A percentile compares a stretch with the other conserved stretches of the same genome.
Evolutionary conservation across 305 asterid genomes (phyloP).

Genomic region (Solanum hybrid): DNA sequence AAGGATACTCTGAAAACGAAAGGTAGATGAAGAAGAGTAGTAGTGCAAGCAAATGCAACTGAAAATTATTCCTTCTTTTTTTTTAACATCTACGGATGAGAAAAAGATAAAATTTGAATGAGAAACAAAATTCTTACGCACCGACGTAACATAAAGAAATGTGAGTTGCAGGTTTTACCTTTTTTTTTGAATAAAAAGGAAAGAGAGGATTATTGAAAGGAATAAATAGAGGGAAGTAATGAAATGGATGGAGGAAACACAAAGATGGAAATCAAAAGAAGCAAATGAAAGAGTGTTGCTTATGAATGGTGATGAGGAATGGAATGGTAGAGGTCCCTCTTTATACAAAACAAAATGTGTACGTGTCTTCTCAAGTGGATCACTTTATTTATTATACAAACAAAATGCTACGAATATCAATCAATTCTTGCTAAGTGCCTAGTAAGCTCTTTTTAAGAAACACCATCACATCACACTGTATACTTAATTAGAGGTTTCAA

Average conservation of each 20-base stretch:
- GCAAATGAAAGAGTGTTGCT: neutral
- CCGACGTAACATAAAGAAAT: neutral
- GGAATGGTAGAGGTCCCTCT: constrained; percentile 6
- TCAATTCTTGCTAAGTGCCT: neutral
- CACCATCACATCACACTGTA: neutral
- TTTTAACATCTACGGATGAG: neutral
- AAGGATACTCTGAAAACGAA: neutral
- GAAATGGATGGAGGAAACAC: neutral
- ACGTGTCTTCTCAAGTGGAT: neutral
- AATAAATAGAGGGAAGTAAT: neutral
- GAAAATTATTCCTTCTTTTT: neutral
- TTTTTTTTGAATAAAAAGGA: neutral
- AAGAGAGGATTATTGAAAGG: neutral
- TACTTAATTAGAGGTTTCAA: neutral
- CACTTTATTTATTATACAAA: neutral
- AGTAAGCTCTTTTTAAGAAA: neutral
- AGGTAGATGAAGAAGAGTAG: neutral
- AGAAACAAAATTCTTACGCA: neutral
- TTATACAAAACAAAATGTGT: constrained; percentile 18
- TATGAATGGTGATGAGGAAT: constrained; percentile 27
- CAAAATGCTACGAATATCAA: neutral
- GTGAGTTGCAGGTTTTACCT: neutral
- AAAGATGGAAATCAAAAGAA: neutral
- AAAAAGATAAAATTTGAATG: neutral
- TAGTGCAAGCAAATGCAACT: neutral